Evolutionary conservation across 257 asterid species (phyloP).

Genomic region (Solanum etuberosum): DNA sequence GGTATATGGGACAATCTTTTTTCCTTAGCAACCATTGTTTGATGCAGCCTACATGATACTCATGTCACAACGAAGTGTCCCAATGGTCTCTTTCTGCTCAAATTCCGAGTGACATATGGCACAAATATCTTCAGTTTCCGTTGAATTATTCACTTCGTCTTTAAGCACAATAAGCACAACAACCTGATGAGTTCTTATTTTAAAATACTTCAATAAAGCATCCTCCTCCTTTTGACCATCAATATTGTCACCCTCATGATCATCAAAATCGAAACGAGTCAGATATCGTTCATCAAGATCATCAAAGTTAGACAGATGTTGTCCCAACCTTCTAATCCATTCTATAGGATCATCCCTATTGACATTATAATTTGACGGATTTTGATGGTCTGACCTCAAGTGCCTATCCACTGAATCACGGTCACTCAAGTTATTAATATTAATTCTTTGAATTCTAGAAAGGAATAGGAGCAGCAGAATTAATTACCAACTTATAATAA

Average conservation of each 20-base stretch:
- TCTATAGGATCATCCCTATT: not conserved
- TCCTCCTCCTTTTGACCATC: not conserved
- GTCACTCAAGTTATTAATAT: not conserved
- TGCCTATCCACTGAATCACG: not conserved
- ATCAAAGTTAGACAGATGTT: no score
- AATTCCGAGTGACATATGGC: not conserved
- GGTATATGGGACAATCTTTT: not conserved
- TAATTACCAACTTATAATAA: no score
- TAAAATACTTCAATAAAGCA: not conserved
- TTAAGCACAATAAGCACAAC: not conserved
- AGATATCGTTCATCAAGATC: no score
- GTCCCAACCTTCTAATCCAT: no score
- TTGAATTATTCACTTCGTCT: not conserved
- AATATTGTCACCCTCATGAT: no score
- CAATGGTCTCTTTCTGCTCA: not conserved
- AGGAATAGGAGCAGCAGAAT: no score
- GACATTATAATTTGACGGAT: no score
- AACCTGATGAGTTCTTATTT: not conserved
- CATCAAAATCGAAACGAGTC: no score
- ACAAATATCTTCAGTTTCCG: not conserved
- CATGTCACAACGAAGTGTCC: not conserved
- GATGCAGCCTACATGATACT: not conserved
- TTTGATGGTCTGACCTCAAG: not conserved
- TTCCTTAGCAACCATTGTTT: not conserved
- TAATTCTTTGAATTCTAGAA: no score